Base-by-base conservation (phyloP, 1,139 yeast species). In the Pichia inconspicua region DNA sequence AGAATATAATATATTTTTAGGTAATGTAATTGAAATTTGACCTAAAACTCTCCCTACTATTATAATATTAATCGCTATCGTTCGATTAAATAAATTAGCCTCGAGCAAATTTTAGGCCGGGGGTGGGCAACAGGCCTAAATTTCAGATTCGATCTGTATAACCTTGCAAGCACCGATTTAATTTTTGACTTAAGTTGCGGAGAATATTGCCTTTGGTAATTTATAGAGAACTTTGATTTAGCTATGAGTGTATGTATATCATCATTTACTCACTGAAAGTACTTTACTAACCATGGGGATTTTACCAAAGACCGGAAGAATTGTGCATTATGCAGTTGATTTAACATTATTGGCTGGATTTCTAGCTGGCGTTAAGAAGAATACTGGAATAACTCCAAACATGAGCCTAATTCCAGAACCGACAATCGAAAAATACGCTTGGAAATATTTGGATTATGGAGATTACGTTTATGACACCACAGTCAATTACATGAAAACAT, bases 291-390 rank as follows among this genome's bases (percentile, higher is more conserved):
- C 32, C 27, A 17, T 38, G 34, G n/a, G 34, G 34, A 30, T n/a
- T 15, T 27, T 35, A 7, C n/a, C 8, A 11, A 12, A 44, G 48
- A 39, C 60, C 14, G 52, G 58, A 12, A 84, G 74, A 72, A 63
- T 74, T 5, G 63, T 82, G 48, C 97, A 92, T 65, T 59, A 75
- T 47, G 75, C 89, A 2, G 68, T 83, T 40, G 97, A 92, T 63
- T 73, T 89, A 42, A 80, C 83, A 2, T 72, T 92, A 41, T 73
- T 88, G 5, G 84, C 96, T 1, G 84, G 96, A 0, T 77, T 89
- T 47, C 71, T 92, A 48, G 96, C 97, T 0, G 97, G 97, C 2
- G 80, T 92, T 45, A 87, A 84, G 67, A 78, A 96, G 64, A 82
- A 82, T 58, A 84, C 97, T 4, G 97, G 97, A 0, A 71, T 90